These are phyloP conservation scores for Phytophthora pisi DNA, from an alignment of 352 stramenopile genomes.

Conservation along the genomic window DNA sequence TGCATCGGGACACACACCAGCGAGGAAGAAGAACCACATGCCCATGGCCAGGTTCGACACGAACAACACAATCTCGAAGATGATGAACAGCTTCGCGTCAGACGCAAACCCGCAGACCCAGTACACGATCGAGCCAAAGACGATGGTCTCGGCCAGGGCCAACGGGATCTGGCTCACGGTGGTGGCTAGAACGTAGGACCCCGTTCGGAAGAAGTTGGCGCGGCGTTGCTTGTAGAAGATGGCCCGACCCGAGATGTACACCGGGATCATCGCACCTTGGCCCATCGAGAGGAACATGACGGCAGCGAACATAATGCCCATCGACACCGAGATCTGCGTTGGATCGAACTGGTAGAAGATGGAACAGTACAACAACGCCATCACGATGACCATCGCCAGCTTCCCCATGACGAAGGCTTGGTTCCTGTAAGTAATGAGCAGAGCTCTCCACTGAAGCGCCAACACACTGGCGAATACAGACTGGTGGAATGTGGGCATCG, in stretches of 20 bases:
- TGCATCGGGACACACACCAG: neutral
- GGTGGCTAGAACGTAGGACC: conserved; percentile 1
- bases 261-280: conserved; percentile 29
- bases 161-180: conserved; percentile 11
- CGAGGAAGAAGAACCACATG: conserved; percentile 17
- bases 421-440: conserved; percentile 49
- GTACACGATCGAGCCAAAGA: conserved; percentile 84
- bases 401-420: conserved; percentile 25
- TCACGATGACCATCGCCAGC: conserved; percentile 28
- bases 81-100: conserved; percentile 30
- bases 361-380: conserved; percentile 30
- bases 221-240: conserved; percentile 83
- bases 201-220: conserved; percentile 42
- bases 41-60: conserved; percentile 34
- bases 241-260: conserved; percentile 30
- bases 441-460: conserved; percentile 48
- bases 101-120: conserved; percentile 74
- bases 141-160: conserved; percentile 45
- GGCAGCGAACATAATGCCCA: conserved; percentile 71
- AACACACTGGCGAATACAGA: conserved; percentile 65
- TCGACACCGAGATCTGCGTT: conserved; percentile 28
- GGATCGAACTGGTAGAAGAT: conserved; percentile 28
- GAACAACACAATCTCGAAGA: conserved; percentile 48
- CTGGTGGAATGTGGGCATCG: conserved; percentile 48
- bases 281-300: conserved; percentile 71